Percentiles rank a stretch among this genome's conserved stretches.
Conservation (phyloP, 2,329 filamentous ascomycete species). For the Claviceps quebecensis region DNA sequence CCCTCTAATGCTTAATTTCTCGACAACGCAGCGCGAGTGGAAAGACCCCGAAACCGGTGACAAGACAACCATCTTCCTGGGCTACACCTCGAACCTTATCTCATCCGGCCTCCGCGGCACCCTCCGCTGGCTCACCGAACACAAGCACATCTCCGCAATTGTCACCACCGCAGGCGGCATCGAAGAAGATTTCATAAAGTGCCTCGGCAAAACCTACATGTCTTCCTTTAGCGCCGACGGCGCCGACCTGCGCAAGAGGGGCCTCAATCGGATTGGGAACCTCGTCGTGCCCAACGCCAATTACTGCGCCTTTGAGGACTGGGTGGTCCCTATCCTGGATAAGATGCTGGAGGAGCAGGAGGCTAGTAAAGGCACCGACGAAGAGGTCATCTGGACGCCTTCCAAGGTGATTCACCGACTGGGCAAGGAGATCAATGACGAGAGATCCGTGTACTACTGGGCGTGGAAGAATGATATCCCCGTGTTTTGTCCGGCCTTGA, state of each 20-base stretch:
- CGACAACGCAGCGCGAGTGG: slow-evolving; percentile 50
- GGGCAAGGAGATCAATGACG: slow-evolving; percentile 87
- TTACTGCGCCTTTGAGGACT: slow-evolving; percentile 92
- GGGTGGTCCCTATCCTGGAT: slow-evolving; percentile 92
- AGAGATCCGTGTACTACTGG: slow-evolving; percentile 91
- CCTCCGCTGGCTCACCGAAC: slow-evolving; percentile 81
- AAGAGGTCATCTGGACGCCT: slow-evolving; percentile 79
- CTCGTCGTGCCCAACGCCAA: slow-evolving; percentile 92
- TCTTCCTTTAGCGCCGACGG: slow-evolving; percentile 71
- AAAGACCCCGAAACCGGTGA: slow-evolving; percentile 64
- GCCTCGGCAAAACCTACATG: slow-evolving; percentile 84
- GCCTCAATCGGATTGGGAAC: slow-evolving; percentile 92
- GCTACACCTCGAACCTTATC: slow-evolving; percentile 95
- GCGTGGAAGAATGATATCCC: slow-evolving; percentile 94
- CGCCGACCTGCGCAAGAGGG: slow-evolving; percentile 64
- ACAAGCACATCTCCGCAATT: slow-evolving; percentile 82
- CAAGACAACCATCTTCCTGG: slow-evolving; percentile 85
- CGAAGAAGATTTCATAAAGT: slow-evolving; percentile 98
- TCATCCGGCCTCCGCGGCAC: slow-evolving; percentile 89
- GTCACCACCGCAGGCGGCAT: slow-evolving; percentile 92
- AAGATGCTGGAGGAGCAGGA: slow-evolving; percentile 90
- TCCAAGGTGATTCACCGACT: slow-evolving; percentile 82
- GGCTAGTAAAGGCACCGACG: slow-evolving; percentile 52
- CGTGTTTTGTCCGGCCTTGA: slow-evolving; percentile 91
- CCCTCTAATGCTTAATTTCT: too few relatives aligned